phyloP scores from a whole-genome alignment of 805 yeast species.

The Hanseniaspora pseudoguilliermondii region DNA sequence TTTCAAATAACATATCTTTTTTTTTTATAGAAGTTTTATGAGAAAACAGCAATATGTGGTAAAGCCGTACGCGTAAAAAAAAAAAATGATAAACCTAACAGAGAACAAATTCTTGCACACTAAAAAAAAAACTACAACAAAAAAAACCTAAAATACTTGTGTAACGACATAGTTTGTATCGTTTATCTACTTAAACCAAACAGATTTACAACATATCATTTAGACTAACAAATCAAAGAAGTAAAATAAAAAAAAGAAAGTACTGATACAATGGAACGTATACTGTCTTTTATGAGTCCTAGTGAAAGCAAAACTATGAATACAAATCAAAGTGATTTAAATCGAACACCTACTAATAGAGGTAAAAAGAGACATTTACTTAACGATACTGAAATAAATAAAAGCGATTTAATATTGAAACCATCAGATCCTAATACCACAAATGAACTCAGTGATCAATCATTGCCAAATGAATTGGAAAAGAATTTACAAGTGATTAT shows the following conservation, averaged over 20 bases:
- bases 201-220: no score
- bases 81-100: neutral
- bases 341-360: constrained; percentile 5
- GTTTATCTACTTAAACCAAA: no score
- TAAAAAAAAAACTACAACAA: neutral
- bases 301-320: neutral
- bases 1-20: no score
- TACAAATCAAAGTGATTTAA: neutral
- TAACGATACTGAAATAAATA: neutral
- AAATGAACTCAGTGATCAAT: neutral
- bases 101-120: neutral
- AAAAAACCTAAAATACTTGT: neutral
- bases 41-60: no score
- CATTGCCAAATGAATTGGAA: neutral
- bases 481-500: constrained; percentile 7
- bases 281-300: neutral
- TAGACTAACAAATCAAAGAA: no score
- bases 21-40: no score
- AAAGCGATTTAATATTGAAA: neutral
- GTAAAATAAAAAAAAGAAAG: no score
- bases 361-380: neutral
- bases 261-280: no score
- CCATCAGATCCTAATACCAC: no score
- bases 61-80: no score
- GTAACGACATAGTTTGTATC: neutral